Evolutionary conservation across 2,329 filamentous ascomycete species (phyloP), one percentile per base, ranked within the genome.

Genomic region (Tolypocladium ovalisporum): DNA sequence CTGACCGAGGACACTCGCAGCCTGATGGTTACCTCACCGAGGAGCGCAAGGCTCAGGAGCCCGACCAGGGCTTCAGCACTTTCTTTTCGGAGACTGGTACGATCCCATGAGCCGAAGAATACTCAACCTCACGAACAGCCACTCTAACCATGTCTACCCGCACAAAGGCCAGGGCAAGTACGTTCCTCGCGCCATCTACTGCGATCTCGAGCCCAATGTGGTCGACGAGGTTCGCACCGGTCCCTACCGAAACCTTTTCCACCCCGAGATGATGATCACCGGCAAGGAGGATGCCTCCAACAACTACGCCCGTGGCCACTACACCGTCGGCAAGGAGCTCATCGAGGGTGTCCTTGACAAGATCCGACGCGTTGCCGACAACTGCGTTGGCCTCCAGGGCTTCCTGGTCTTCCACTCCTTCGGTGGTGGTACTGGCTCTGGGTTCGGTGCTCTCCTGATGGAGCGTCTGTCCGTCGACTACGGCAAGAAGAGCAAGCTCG

Each of bases 391-490:
- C 79, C 91, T 99, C 59, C 94, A 99, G 77, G 94, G 94, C 71
- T 99, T 99, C 88, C 84, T 97, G 65, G 92, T 99, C 72, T 97
- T 97, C 89, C 94, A 99, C 87, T 97, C 93, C 60, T 97, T 99
- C 75, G 94, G 94, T 79, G 94, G 94, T 78, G 94, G 94, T 81
- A 99, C 94, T 68, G 94, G 94, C 70, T 99, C 94, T 68, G 94
- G 94, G 73, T 99, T 99, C 76, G 94, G 94, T 79, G 94, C 94
- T 69, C 86, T 99, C 66, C 83, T 99, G 68, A 96, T 99, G 91
- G 94, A 99, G 83, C 93, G 94, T 74, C 86, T 99, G 62, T 97
- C 94, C 39, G 90, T 97, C 70, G 94, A 99, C 79, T 99, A 97
- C 73, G 93, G 94, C 82, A 99, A 99, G 88, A 99, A 99, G 88